phyloP scores from a whole-genome alignment of 192 early-diverging fungal species.

The Backusella macrospora region DNA sequence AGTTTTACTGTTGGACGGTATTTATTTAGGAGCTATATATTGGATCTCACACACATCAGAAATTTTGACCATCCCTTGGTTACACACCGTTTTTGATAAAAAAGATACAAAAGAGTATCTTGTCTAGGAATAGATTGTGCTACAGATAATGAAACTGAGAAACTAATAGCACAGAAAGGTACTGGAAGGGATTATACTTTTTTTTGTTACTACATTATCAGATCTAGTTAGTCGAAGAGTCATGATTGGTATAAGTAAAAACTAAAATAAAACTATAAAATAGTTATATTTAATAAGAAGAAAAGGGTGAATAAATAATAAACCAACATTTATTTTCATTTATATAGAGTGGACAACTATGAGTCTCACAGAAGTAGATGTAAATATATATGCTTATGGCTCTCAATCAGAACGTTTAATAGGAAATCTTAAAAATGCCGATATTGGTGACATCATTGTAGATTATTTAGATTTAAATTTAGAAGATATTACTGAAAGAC shows the following conservation, averaged over 20 bases:
- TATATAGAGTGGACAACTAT: slow-evolving; percentile 74
- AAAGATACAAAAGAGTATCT: slow-evolving; percentile 37
- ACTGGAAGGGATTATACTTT: slow-evolving; percentile 41
- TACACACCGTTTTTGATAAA: slow-evolving; percentile 44
- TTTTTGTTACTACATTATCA: slow-evolving; percentile 46
- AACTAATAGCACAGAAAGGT: slow-evolving; percentile 45
- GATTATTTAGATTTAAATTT: slow-evolving; percentile 65
- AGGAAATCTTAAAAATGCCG: slow-evolving; percentile 88
- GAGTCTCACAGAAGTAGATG: slow-evolving; percentile 94
- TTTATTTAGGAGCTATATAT: not conserved
- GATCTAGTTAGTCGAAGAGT: slow-evolving; percentile 57
- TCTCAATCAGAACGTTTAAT: slow-evolving; percentile 57
- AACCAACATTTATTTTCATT: not conserved
- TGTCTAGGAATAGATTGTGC: slow-evolving; percentile 66
- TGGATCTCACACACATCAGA: slow-evolving; percentile 45
- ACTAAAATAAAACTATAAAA: not conserved
- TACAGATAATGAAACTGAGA: slow-evolving; percentile 56
- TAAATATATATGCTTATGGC: slow-evolving; percentile 91
- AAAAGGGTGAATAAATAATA: not conserved
- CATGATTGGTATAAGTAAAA: slow-evolving; percentile 55
- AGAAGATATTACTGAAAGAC: slow-evolving; percentile 42
- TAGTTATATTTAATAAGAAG: not conserved
- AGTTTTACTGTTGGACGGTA: slow-evolving; percentile 86
- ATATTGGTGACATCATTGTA: slow-evolving; percentile 76
- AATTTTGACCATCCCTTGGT: slow-evolving; percentile 34